Conservation (phyloP, 495 filamentous ascomycete genomes). For the Lepidopterella palustris region DNA sequence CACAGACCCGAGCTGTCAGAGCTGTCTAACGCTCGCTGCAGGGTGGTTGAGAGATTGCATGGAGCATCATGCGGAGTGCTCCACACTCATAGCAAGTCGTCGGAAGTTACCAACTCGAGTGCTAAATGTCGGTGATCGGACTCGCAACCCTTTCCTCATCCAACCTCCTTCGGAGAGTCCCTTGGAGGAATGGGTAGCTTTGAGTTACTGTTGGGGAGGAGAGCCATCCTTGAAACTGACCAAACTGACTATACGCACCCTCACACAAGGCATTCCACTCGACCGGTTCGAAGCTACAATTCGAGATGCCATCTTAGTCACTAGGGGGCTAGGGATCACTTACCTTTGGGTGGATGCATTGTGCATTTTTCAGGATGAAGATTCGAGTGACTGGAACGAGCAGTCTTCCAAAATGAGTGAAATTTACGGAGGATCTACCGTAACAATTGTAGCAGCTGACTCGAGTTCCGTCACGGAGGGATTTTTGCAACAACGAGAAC, state of each 20-base stretch:
- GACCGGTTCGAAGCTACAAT: neutral
- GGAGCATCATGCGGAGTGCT: slow-evolving; percentile 3
- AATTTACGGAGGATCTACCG: neutral
- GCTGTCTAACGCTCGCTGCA: neutral
- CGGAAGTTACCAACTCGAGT: slow-evolving; percentile 3
- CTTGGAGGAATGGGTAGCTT: neutral
- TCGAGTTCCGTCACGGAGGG: neutral
- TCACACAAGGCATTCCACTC: neutral
- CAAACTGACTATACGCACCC: neutral
- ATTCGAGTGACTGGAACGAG: neutral
- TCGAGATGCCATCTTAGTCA: slow-evolving; percentile 4
- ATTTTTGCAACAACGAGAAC: slow-evolving; percentile 3
- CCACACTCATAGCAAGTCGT: neutral
- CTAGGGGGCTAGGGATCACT: neutral
- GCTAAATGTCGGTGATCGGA: slow-evolving; percentile 3
- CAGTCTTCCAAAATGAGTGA: neutral
- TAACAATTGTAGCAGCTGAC: neutral
- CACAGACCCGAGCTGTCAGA: neutral
- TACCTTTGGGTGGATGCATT: slow-evolving; percentile 6
- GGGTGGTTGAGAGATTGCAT: slow-evolving; percentile 2
- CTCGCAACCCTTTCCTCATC: slow-evolving; percentile 2
- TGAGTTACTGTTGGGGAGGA: slow-evolving; percentile 14
- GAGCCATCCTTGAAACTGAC: neutral
- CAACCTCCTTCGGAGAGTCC: neutral
- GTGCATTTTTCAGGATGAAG: neutral